Conservation (phyloP, 805 yeast genomes). For the Spathaspora girioi region DNA sequence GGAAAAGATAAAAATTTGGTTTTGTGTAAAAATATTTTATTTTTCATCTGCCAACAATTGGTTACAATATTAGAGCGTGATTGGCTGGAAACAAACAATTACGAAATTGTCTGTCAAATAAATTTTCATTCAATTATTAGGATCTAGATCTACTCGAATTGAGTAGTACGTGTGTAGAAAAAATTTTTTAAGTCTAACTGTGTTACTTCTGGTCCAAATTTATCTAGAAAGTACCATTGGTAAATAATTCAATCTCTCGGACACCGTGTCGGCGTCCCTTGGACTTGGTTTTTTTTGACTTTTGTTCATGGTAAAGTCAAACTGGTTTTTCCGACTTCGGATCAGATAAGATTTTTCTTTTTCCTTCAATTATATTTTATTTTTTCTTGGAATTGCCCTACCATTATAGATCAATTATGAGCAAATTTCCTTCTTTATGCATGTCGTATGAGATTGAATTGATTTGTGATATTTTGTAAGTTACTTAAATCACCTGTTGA, state of each 20-base stretch:
- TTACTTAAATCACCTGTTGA: no score
- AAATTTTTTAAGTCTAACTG: no score
- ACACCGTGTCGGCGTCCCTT: background rate
- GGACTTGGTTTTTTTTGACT: background rate
- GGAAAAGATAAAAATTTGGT: slow-evolving; percentile 11
- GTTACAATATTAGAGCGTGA: background rate
- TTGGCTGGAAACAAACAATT: background rate
- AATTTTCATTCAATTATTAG: no score
- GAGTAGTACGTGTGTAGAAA: no score
- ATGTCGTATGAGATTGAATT: background rate
- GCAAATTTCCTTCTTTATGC: background rate
- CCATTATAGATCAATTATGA: background rate
- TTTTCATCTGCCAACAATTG: background rate
- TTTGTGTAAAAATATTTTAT: slow-evolving; percentile 3
- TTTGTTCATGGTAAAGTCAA: background rate
- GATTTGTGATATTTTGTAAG: no score
- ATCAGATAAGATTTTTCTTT: slow-evolving; percentile 1
- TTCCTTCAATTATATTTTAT: background rate
- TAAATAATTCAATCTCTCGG: no score
- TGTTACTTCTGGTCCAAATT: no score
- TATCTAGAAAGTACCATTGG: no score
- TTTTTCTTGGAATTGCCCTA: background rate
- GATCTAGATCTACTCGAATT: no score
- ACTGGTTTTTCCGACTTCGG: slow-evolving; percentile 2
- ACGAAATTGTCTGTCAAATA: no score